Percentiles rank a stretch among this genome's conserved stretches.
Conservation (phyloP, 2,329 filamentous ascomycete genomes). For the Alternaria hordeiaustralica region DNA sequence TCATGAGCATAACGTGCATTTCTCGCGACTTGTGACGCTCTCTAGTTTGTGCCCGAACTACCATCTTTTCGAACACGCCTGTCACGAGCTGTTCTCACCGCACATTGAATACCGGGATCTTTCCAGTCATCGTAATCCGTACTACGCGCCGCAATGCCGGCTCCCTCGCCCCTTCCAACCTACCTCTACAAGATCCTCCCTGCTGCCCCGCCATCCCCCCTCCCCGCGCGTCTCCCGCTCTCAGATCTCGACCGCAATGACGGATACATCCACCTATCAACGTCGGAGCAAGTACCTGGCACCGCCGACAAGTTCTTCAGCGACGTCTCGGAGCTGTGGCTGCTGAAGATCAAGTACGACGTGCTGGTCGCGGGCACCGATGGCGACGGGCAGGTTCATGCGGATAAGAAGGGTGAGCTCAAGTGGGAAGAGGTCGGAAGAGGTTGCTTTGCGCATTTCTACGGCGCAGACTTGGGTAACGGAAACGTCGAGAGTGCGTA, state of each 20-base stretch:
- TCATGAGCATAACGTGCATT: conserved; percentile 10
- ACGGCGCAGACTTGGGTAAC: conserved; percentile 61
- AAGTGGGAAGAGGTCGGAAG: conserved; percentile 62
- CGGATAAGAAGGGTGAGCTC: conserved; percentile 40
- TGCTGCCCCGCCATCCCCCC: conserved; percentile 58
- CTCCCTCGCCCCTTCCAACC: conserved; percentile 41
- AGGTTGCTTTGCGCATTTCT: conserved; percentile 65
- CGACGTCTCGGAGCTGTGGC: conserved; percentile 51
- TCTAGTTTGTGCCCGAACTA: neutral
- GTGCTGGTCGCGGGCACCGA: conserved; percentile 46
- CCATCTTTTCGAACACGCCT: neutral
- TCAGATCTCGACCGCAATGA: conserved; percentile 66
- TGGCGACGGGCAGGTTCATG: conserved; percentile 32
- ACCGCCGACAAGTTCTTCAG: conserved; percentile 47
- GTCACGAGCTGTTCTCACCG: neutral
- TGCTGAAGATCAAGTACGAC: conserved; percentile 62
- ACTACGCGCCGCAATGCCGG: conserved; percentile 31
- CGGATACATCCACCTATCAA: conserved; percentile 68
- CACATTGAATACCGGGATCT: neutral
- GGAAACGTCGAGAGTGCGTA: conserved; percentile 58
- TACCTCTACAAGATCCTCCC: conserved; percentile 68
- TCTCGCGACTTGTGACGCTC: conserved; percentile 1
- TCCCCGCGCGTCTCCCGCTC: conserved; percentile 62
- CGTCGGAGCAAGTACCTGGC: conserved; percentile 55
- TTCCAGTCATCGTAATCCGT: neutral